Evolutionary conservation across 495 filamentous ascomycete genomes (phyloP).

Genomic region (Neurospora sp.): DNA sequence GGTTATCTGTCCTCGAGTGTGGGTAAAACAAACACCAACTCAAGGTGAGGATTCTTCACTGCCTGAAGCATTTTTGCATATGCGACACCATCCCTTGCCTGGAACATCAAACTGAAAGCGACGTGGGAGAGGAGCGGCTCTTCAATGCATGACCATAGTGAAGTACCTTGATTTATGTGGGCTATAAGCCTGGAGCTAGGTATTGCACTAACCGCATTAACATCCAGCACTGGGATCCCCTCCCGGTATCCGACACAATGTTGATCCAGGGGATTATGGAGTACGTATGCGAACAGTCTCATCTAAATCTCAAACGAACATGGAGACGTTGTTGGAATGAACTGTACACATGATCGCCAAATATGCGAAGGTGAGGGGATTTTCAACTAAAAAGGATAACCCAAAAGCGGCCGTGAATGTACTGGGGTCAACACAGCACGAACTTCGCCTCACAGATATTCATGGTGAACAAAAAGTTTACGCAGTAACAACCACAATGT

Average conservation of each 20-base stretch:
- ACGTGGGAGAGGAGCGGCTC: background rate
- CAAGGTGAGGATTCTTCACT: background rate
- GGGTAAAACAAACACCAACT: background rate
- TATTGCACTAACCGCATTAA: background rate
- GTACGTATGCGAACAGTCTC: background rate
- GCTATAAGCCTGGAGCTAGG: background rate
- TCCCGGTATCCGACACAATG: background rate
- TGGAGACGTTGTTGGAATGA: background rate
- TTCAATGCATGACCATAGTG: background rate
- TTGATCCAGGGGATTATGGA: background rate
- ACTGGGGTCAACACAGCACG: background rate
- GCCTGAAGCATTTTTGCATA: background rate
- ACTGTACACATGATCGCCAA: background rate
- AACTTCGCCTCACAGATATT: background rate
- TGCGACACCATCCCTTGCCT: background rate
- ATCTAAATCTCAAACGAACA: background rate
- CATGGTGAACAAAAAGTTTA: background rate
- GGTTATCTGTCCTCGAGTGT: background rate
- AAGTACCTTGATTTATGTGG: background rate
- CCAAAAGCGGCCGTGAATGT: background rate
- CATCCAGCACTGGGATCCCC: background rate
- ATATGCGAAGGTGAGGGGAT: background rate
- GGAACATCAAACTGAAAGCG: background rate
- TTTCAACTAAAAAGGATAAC: background rate
- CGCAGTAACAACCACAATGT: background rate